These are phyloP conservation scores for Lactarius hatsudake DNA, from an alignment of 768 basidiomycete genomes.

Conservation along the genomic window DNA sequence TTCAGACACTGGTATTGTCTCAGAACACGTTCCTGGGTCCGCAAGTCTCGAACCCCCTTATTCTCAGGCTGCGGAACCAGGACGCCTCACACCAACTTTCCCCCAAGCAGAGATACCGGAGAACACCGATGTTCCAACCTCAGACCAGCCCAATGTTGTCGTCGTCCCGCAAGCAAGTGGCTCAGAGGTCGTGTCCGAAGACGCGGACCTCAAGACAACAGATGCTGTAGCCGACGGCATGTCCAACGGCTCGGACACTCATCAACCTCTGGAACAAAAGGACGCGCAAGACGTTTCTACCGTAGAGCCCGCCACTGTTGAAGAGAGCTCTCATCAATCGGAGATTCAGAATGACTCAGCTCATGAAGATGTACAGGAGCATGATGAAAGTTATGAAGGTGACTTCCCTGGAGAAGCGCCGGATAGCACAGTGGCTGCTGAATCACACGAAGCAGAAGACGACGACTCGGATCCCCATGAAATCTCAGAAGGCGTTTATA, in stretches of 20 bases:
- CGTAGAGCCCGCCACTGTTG: neutral
- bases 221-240: neutral
- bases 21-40: slow-evolving; percentile 68
- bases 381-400: neutral
- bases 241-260: neutral
- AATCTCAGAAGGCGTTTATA: slow-evolving; percentile 52
- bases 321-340: neutral
- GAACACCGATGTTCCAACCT: neutral
- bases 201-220: neutral
- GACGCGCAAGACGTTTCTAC: neutral
- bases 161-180: neutral
- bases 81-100: slow-evolving; percentile 8
- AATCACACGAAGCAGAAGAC: slow-evolving; percentile 4
- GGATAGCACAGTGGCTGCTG: neutral
- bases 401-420: neutral
- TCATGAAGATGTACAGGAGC: neutral
- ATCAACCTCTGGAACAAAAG: slow-evolving; percentile 1
- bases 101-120: neutral
- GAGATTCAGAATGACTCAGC: slow-evolving; percentile 7
- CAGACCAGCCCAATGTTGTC: neutral
- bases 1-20: slow-evolving; percentile 55
- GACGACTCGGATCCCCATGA: slow-evolving; percentile 24
- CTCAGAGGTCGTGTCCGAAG: neutral
- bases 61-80: slow-evolving; percentile 34
- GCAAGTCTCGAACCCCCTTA: slow-evolving; percentile 41